These are phyloP conservation scores for Gossypium arboreum DNA, from an alignment of 345 rosid species.

Conservation along the genomic window DNA sequence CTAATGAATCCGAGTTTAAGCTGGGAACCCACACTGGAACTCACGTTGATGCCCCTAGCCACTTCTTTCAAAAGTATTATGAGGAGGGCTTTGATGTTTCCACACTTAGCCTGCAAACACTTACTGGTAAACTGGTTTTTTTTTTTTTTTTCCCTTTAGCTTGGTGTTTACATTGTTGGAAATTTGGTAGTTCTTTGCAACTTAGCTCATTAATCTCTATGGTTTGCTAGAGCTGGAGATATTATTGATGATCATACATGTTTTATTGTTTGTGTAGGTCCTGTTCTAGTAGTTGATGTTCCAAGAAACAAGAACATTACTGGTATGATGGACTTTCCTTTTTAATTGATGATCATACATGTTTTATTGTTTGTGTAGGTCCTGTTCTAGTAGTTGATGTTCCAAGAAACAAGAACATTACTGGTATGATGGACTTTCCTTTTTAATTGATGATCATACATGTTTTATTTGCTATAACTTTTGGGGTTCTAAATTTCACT, in stretches of 20 bases:
- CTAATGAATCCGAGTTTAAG: constrained; percentile 32
- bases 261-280: constrained; percentile 11
- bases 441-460: not conserved
- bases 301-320: constrained; percentile 39
- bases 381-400: constrained; percentile 35
- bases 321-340: constrained; percentile 32
- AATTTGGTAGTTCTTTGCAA: not conserved
- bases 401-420: constrained; percentile 37
- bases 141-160: not conserved
- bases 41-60: constrained; percentile 54
- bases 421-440: constrained; percentile 37
- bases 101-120: constrained; percentile 40
- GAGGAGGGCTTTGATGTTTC: constrained; percentile 49
- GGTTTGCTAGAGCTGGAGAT: not conserved
- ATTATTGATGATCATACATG: not conserved
- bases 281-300: constrained; percentile 36
- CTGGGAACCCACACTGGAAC: constrained; percentile 45
- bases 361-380: constrained; percentile 7
- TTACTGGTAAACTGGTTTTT: constrained; percentile 19
- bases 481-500: not conserved
- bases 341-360: not conserved
- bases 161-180: not conserved
- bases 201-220: not conserved
- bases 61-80: constrained; percentile 37
- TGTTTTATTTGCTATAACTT: not conserved